Percentiles rank a stretch among this genome's conserved stretches.
These are phyloP conservation scores for Pseudocercospora vitis DNA, from an alignment of 2,329 filamentous ascomycete genomes.

Conservation along the genomic window DNA sequence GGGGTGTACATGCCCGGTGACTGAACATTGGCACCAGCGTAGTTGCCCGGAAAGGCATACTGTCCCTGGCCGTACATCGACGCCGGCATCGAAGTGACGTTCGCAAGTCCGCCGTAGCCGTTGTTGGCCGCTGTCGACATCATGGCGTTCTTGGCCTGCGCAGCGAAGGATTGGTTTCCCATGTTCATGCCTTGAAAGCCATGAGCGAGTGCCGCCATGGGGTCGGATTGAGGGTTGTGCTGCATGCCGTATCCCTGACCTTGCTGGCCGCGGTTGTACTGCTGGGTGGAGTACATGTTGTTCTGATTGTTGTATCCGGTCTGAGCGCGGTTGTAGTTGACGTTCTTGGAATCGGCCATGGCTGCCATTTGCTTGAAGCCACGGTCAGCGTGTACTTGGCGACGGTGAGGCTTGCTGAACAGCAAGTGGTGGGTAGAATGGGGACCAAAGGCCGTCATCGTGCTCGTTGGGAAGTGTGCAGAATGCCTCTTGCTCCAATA, in stretches of 20 bases:
- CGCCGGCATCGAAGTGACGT: constrained; percentile 32
- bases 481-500: constrained; percentile 14
- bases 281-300: constrained; percentile 33
- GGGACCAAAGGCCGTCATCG: constrained; percentile 20
- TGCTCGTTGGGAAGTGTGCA: constrained; percentile 12
- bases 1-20: constrained; percentile 49
- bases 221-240: constrained; percentile 33
- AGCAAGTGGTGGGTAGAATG: constrained; percentile 21
- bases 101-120: constrained; percentile 33
- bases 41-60: constrained; percentile 37
- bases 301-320: constrained; percentile 34
- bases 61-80: constrained; percentile 37
- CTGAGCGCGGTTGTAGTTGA: constrained; percentile 34
- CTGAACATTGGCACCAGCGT: constrained; percentile 34
- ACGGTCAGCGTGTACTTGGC: constrained; percentile 25
- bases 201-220: constrained; percentile 41
- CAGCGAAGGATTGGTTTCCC: constrained; percentile 37
- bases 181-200: constrained; percentile 44
- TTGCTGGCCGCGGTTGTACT: constrained; percentile 35
- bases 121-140: constrained; percentile 33
- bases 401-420: constrained; percentile 24
- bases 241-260: constrained; percentile 39
- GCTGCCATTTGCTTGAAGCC: constrained; percentile 33
- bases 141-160: constrained; percentile 39
- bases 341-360: constrained; percentile 38